Percentiles rank a stretch among this genome's conserved stretches.
Evolutionary conservation across 108 stramenopile species (phyloP).

Genomic region (Aurantiochytrium sp.): DNA sequence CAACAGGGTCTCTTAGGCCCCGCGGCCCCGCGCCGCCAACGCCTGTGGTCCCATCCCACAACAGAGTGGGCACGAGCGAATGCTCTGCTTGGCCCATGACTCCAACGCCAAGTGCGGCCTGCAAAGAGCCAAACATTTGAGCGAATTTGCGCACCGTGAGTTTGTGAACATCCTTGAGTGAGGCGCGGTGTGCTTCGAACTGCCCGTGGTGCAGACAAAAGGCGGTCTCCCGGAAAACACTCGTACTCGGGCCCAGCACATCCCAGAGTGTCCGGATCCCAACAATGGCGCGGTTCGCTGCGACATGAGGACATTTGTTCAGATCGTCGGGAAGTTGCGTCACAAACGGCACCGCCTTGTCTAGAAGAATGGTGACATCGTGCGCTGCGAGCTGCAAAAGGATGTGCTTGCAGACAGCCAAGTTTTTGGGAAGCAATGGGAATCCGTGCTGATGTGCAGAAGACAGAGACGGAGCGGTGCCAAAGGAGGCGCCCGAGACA

Average conservation of each 20-base stretch:
- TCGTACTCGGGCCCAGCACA: not conserved
- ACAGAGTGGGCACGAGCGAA: not conserved
- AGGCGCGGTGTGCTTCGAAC: not conserved
- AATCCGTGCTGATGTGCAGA: not conserved
- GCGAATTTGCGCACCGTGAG: not conserved
- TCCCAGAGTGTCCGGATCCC: not conserved
- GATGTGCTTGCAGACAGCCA: not conserved
- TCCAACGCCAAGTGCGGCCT: not conserved
- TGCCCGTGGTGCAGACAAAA: not conserved
- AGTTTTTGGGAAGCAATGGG: not conserved
- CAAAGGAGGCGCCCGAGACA: not conserved
- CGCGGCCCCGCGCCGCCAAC: not conserved
- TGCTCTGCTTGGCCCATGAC: not conserved
- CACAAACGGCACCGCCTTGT: not conserved
- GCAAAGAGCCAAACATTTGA: not conserved
- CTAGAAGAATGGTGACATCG: not conserved
- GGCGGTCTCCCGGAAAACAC: not conserved
- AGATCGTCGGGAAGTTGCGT: not conserved
- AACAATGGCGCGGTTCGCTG: not conserved
- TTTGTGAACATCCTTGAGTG: not conserved
- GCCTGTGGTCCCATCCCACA: not conserved
- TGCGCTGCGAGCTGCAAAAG: slow-evolving; percentile 4
- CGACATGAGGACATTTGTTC: not conserved
- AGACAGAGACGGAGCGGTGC: not conserved
- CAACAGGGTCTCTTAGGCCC: not conserved